Evolutionary conservation across 495 filamentous ascomycete genomes (phyloP), one percentile per base, ranked within the genome.

Genomic region (Aspergillus sclerotioniger): DNA sequence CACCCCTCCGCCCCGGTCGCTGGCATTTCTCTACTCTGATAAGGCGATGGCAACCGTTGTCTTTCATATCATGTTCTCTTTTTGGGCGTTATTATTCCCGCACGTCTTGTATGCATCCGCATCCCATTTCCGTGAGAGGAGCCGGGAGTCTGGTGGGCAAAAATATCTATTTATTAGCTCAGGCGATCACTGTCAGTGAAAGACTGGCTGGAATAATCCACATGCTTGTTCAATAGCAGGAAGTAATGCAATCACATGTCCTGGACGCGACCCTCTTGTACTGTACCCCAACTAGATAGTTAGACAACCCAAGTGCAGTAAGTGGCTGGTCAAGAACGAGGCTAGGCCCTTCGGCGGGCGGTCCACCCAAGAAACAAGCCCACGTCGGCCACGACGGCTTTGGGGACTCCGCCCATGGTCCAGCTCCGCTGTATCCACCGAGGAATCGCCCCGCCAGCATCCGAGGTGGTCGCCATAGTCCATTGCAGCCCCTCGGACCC

Each of bases 391-490:
- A 84, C 82, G 54, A 92, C 82, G 39, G 82, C 80, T 10, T 77
- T 78, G 2, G 86, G 84, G 28, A 90, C 80, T 13, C 82, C 86
- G 50, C 82, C 67, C 59, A 86, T 81, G 13, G 59, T 69, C 72
- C 72, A 77, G 56, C 62, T 77, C 56, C 73, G 62, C 77, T 90
- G 87, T 62, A 89, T 70, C 81, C 80, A 87, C 65, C 78, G 71
- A 7, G 89, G 89, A 53, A 92, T 76, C 25, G 77, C 75, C 8
- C 88, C 88, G 16, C 76, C 76, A 0, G 88, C 86, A 66, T 91
- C 82, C 45, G 85, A 86, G n/a, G 84, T 82, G 45, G 87, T 90
- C 3, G 82, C 82, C 82, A 90, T 88, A 6, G 83, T 76, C 87
- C 87, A 91, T 58, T 83, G 76, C 31, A 88, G 75, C 31, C 62